These are phyloP conservation scores for Blastocystis sp. DNA, from an alignment of 352 stramenopile genomes.

Conservation along the genomic window DNA sequence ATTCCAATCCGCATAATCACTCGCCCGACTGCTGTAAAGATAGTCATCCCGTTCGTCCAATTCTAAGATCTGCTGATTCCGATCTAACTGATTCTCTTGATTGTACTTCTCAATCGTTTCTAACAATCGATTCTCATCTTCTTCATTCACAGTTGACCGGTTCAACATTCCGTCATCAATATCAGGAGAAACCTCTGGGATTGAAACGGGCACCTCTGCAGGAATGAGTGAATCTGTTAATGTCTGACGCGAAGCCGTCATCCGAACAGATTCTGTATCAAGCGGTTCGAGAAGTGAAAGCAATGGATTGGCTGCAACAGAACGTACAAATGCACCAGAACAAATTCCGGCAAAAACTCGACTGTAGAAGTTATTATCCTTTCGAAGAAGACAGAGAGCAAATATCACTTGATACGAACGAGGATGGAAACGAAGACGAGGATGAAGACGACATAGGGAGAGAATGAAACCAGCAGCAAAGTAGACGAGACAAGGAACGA, in stretches of 20 bases:
- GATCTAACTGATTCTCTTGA: not conserved
- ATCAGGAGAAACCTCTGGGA: not conserved
- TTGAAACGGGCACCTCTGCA: not conserved
- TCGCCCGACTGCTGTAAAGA: not conserved
- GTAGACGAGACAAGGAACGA: constrained; percentile 33
- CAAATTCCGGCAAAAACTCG: constrained; percentile 20
- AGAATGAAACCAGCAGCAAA: constrained; percentile 50
- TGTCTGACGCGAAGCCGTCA: not conserved
- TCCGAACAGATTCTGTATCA: not conserved
- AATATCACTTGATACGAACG: constrained; percentile 35
- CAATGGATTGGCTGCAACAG: constrained; percentile 21
- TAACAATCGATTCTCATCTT: not conserved
- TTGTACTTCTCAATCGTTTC: not conserved
- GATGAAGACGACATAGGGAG: constrained; percentile 13
- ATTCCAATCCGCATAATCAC: constrained; percentile 48
- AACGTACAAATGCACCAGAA: constrained; percentile 7
- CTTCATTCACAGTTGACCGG: not conserved
- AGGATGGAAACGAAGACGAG: constrained; percentile 40
- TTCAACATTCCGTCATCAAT: not conserved
- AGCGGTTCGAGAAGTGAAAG: not conserved
- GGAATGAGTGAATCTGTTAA: not conserved
- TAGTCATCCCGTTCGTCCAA: not conserved
- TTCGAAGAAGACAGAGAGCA: constrained; percentile 41
- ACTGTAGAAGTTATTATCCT: constrained; percentile 36
- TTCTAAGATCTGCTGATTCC: not conserved